A percentile compares a stretch with the other conserved stretches of the same genome.
phyloP scores from a whole-genome alignment of 176 grass and related monocot genomes.

The Leersia perrieri region DNA sequence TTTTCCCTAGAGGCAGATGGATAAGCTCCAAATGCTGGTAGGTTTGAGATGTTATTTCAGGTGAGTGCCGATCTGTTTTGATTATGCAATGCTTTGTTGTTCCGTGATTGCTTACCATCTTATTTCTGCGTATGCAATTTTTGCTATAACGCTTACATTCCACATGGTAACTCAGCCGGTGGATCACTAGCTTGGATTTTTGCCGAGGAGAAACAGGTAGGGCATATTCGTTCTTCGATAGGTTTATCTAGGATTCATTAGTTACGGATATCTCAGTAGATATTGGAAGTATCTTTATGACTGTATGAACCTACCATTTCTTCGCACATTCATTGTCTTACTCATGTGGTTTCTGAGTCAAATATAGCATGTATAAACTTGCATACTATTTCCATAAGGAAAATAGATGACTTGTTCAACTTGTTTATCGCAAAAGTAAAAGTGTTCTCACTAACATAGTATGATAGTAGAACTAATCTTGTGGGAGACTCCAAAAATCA shows the following conservation, averaged over 20 bases:
- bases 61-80: constrained; percentile 60
- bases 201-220: constrained; percentile 36
- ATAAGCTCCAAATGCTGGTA: constrained; percentile 84
- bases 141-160: constrained; percentile 53
- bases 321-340: neutral
- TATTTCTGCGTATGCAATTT: neutral
- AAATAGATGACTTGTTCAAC: too few species aligned
- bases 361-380: neutral
- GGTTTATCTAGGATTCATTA: neutral
- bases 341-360: neutral
- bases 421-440: too few species aligned
- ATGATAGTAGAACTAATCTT: neutral
- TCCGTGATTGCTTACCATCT: constrained; percentile 10
- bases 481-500: neutral
- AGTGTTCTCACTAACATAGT: neutral
- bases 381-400: too few species aligned
- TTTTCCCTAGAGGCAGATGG: constrained; percentile 82
- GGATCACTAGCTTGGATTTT: constrained; percentile 56
- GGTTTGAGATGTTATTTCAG: constrained; percentile 80
- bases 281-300: neutral
- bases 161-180: constrained; percentile 56
- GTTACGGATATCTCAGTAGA: neutral
- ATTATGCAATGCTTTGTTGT: constrained; percentile 30
- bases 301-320: neutral
- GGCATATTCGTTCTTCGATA: constrained; percentile 15